phyloP scores from a whole-genome alignment of 139 green algal species.

The Penium margaritaceum region DNA sequence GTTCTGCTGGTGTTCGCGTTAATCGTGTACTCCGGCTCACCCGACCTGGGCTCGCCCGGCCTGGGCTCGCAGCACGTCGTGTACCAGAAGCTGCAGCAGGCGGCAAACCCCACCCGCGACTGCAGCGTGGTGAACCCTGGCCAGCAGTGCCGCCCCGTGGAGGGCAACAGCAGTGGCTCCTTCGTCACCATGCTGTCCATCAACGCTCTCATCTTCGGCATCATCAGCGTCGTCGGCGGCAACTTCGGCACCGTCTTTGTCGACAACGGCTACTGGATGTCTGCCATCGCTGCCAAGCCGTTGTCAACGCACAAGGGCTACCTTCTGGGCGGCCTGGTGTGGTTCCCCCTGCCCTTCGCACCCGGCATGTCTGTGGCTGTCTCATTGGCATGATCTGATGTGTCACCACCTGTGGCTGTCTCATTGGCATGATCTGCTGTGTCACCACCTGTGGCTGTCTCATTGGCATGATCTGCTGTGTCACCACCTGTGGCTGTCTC shows the following conservation, averaged over 20 bases:
- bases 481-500: too few species aligned
- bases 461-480: too few species aligned
- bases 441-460: too few species aligned
- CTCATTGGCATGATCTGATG: conserved; percentile 24
- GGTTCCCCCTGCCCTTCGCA: conserved; percentile 91
- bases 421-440: too few species aligned
- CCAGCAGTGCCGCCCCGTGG: conserved; percentile 57
- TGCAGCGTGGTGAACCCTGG: conserved; percentile 28
- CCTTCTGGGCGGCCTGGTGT: conserved; percentile 33
- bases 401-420: too few species aligned
- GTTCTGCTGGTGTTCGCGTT: conserved; percentile 77
- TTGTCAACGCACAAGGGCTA: conserved; percentile 65
- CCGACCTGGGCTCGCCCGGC: conserved; percentile 51
- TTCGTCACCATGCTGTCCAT: conserved; percentile 84
- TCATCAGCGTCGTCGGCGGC: conserved; percentile 92
- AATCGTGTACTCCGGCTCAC: conserved; percentile 67
- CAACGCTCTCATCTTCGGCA: conserved; percentile 81
- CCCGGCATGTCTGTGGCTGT: conserved; percentile 67
- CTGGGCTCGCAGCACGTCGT: conserved; percentile 63
- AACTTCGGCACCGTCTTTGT: conserved; percentile 91
- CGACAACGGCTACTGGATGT: conserved; percentile 78
- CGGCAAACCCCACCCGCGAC: conserved; percentile 15
- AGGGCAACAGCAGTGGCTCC: conserved; percentile 70
- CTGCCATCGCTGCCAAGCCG: conserved; percentile 78
- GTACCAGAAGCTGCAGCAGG: conserved; percentile 59